A percentile compares a stretch with the other conserved stretches of the same genome.
Conservation (phyloP, 1,139 yeast genomes). For the Magnusiomyces suaveolens region DNA sequence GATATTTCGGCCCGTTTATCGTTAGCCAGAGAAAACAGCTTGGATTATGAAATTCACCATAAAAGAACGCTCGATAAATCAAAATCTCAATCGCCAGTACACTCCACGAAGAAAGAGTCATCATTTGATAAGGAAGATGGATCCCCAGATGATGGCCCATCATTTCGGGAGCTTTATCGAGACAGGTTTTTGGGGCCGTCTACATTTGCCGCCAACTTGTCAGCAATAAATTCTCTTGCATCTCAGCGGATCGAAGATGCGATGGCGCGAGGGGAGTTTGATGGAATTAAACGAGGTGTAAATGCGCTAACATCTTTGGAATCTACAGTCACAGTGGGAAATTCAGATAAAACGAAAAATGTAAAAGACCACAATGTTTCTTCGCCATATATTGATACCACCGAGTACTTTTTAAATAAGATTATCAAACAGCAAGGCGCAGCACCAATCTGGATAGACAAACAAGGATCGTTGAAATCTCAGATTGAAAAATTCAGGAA, state of each 20-base stretch:
- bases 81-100: background rate
- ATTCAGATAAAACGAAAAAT: conserved; percentile 32
- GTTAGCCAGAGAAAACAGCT: conserved; percentile 53
- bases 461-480: conserved; percentile 49
- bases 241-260: conserved; percentile 68
- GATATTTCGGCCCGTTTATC: conserved; percentile 38
- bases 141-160: conserved; percentile 32
- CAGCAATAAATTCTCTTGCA: conserved; percentile 56
- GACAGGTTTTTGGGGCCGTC: conserved; percentile 57
- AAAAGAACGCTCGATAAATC: conserved; percentile 18
- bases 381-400: conserved; percentile 45
- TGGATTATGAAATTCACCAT: conserved; percentile 53
- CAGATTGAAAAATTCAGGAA: conserved; percentile 41
- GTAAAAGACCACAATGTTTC: conserved; percentile 34
- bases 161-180: conserved; percentile 52
- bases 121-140: conserved; percentile 22
- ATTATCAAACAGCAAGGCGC: conserved; percentile 68
- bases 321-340: background rate
- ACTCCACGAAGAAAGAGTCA: background rate
- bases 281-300: conserved; percentile 46
- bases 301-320: background rate
- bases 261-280: conserved; percentile 60
- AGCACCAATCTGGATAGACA: conserved; percentile 83
- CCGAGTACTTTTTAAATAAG: conserved; percentile 60
- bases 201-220: conserved; percentile 43